Evolutionary conservation across 192 early-diverging fungal genomes (phyloP).

Genomic region (Diversispora epigaea): DNA sequence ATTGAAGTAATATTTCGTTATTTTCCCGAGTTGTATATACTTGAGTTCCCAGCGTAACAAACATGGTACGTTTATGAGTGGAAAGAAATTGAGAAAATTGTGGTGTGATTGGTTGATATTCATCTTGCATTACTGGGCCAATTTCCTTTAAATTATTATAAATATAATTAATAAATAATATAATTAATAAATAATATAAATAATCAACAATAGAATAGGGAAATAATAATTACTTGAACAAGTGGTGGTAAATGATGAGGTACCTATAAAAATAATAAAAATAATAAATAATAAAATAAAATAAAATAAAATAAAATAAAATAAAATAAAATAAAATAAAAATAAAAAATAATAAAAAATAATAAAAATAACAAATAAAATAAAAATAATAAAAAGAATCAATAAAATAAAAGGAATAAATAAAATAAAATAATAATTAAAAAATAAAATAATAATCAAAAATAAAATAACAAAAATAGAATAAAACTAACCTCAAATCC

Average conservation of each 20-base stretch:
- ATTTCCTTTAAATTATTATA: slow-evolving; percentile 26
- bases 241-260: not conserved
- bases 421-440: not conserved
- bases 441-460: no score
- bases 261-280: not conserved
- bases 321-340: not conserved
- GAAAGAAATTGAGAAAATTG: slow-evolving; percentile 16
- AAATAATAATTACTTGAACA: not conserved
- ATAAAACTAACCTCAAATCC: slow-evolving; percentile 21
- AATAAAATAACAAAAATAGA: not conserved
- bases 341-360: no score
- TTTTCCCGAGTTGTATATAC: slow-evolving; percentile 16
- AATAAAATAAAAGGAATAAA: not conserved
- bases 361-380: not conserved
- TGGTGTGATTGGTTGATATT: slow-evolving; percentile 9
- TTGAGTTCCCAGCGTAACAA: slow-evolving; percentile 39
- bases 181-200: not conserved
- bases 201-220: not conserved
- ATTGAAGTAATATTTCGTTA: slow-evolving; percentile 27
- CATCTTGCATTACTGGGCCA: slow-evolving; percentile 39
- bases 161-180: not conserved
- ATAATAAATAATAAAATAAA: not conserved
- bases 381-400: not conserved
- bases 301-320: not conserved
- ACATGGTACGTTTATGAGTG: slow-evolving; percentile 25